phyloP scores from a whole-genome alignment of 1,284 basidiomycete genomes.

The Chiua sp. region DNA sequence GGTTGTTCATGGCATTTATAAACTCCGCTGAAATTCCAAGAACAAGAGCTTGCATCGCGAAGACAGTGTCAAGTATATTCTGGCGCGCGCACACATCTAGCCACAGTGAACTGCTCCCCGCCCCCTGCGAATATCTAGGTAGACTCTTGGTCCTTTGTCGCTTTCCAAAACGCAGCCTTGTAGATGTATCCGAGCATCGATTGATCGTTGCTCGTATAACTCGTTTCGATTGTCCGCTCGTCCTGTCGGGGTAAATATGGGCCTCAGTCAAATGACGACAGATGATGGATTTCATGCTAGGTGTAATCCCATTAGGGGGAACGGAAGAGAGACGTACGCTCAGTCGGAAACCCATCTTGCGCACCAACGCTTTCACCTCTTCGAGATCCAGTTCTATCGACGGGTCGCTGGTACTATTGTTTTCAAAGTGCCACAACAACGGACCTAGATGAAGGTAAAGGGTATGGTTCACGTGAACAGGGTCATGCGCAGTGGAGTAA shows the following conservation, averaged over 20 bases:
- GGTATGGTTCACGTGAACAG: background rate
- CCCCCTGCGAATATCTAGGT: background rate
- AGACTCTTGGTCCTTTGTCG: slow-evolving; percentile 56
- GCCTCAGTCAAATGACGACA: too few relatives aligned
- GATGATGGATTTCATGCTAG: too few relatives aligned
- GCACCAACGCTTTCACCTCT: slow-evolving; percentile 82
- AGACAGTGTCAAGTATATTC: too few relatives aligned
- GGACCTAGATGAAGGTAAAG: slow-evolving; percentile 61
- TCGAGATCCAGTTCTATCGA: slow-evolving; percentile 91
- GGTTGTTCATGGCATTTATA: too few relatives aligned
- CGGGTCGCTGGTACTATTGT: slow-evolving; percentile 78
- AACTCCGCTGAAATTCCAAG: too few relatives aligned
- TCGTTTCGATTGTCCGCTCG: slow-evolving; percentile 79
- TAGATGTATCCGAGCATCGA: slow-evolving; percentile 93
- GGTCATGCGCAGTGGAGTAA: background rate
- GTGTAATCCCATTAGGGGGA: background rate
- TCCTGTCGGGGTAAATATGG: slow-evolving; percentile 53
- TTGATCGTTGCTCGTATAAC: slow-evolving; percentile 86
- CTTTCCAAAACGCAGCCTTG: slow-evolving; percentile 84
- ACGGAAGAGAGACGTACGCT: slow-evolving; percentile 52
- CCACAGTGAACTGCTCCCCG: too few relatives aligned
- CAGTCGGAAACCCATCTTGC: slow-evolving; percentile 84
- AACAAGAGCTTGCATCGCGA: too few relatives aligned
- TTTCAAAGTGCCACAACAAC: slow-evolving; percentile 96
- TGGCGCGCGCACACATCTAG: too few relatives aligned